Evolutionary conservation across 2,329 filamentous ascomycete species (phyloP), one percentile per base, ranked within the genome.

Genomic region (Fusarium foetens): DNA sequence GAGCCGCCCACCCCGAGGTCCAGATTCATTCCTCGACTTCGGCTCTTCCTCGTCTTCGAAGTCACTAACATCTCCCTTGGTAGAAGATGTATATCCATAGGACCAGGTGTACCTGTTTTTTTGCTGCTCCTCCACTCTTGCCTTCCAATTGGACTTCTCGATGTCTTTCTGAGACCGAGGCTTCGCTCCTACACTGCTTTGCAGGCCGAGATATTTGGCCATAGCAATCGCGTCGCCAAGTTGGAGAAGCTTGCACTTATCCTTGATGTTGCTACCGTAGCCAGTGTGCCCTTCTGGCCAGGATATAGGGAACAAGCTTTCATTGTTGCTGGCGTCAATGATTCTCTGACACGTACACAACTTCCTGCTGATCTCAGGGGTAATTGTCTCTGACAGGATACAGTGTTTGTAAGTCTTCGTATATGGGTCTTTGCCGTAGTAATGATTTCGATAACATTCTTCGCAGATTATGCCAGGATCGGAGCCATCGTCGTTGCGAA

Each of bases 321-420:
- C 25, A 45, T 42, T 29, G 8, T 41, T 49, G 5, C 46, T 42
- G 5, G 36, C 38, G 13, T 63, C 41, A 4, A 48, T 54, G 14
- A 64, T n/a, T 9, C 38, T 42, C 19, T 54, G n/a, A 45, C 73
- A 75, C 11, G 33, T 25, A 36, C 73, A 75, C 19, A 75, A 42
- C 27, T 75, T 66, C 29, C 55, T 62, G 57, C 70, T 75, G 13
- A 70, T 45, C 17, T 73, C 72, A 3, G 70, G 41, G 1, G 67
- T 74, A n/a, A 75, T 65, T 9, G 59, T 52, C 23, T 74, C 61
- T 8, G 61, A 35, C 1, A 75, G 58, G 19, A 72, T 53, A 3
- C 63, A 72, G 66, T 74, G 69, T 27, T 75, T 74, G 27, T 74
- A 75, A 14, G 62, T 33, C 21, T 74, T 74, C 12, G 43, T 65